Percentiles rank a stretch among this genome's conserved stretches.
phyloP scores from a whole-genome alignment of 2,329 filamentous ascomycete genomes.

The Colletotrichum eremochloae region DNA sequence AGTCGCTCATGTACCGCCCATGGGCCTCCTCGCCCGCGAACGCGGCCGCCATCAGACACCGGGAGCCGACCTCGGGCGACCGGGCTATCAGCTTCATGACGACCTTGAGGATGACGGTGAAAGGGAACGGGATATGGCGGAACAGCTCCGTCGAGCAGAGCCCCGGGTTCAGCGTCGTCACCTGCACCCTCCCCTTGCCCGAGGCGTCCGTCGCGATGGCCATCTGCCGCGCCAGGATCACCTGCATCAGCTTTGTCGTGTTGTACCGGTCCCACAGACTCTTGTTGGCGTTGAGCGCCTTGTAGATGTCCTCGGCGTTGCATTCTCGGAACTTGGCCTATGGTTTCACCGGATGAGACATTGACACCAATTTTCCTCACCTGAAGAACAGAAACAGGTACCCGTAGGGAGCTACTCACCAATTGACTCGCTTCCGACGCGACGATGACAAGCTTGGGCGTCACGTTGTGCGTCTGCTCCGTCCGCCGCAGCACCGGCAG shows the following conservation, averaged over 20 bases:
- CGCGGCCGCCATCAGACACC: conserved; percentile 55
- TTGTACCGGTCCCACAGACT: conserved; percentile 52
- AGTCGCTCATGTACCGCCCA: conserved; percentile 57
- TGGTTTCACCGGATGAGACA: neutral
- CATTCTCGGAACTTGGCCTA: conserved; percentile 53
- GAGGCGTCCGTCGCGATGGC: conserved; percentile 50
- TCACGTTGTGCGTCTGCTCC: conserved; percentile 49
- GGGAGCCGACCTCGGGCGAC: conserved; percentile 55
- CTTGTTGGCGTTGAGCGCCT: conserved; percentile 48
- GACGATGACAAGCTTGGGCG: conserved; percentile 55
- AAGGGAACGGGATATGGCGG: conserved; percentile 48
- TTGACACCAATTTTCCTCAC: neutral
- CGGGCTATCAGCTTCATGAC: conserved; percentile 49
- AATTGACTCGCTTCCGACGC: conserved; percentile 54
- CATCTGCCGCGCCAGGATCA: conserved; percentile 51
- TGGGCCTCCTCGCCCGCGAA: conserved; percentile 55
- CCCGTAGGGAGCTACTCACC: conserved; percentile 33
- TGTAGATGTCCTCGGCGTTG: conserved; percentile 50
- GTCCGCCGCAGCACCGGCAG: conserved; percentile 58
- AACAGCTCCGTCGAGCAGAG: conserved; percentile 58
- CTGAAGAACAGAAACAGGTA: neutral
- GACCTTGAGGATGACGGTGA: conserved; percentile 45
- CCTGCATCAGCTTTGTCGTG: conserved; percentile 52
- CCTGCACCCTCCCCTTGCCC: conserved; percentile 50
- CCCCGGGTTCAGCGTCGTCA: conserved; percentile 57